Percentiles rank a stretch among this genome's conserved stretches.
Conservation (phyloP, 2,329 filamentous ascomycete species). For the Exophiala sp. region DNA sequence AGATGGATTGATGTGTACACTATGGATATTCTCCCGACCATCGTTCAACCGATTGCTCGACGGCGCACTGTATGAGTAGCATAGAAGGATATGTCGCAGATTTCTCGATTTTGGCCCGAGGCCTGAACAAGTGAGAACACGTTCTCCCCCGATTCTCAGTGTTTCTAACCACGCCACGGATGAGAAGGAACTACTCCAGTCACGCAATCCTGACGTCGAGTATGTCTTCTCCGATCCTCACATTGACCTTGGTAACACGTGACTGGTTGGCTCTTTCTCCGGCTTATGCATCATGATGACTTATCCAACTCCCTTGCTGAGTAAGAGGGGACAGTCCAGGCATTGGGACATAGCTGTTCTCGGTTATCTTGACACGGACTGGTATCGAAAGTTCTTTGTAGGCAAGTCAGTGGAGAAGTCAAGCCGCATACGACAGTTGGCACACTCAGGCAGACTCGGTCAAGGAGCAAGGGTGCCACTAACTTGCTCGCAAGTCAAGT, state of each 20-base stretch:
- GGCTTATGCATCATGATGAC: background rate
- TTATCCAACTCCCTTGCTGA: constrained; percentile 4
- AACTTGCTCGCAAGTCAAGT: too few relatives aligned
- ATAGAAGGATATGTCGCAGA: background rate
- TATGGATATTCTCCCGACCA: background rate
- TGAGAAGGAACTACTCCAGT: too few relatives aligned
- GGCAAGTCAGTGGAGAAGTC: too few relatives aligned
- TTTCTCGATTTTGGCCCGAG: background rate
- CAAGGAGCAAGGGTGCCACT: too few relatives aligned
- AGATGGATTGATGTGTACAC: constrained; percentile 5
- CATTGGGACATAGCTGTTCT: background rate
- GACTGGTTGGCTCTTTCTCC: too few relatives aligned
- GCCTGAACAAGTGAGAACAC: too few relatives aligned
- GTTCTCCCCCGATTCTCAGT: background rate
- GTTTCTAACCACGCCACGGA: too few relatives aligned
- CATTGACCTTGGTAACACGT: too few relatives aligned
- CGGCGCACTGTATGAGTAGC: background rate
- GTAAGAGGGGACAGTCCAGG: background rate
- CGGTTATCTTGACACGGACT: background rate
- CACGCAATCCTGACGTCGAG: too few relatives aligned
- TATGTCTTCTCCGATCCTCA: too few relatives aligned
- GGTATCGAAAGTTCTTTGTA: background rate
- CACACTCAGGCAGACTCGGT: too few relatives aligned
- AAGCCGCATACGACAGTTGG: too few relatives aligned
- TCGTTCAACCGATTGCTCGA: background rate